These are phyloP conservation scores for Fusarium sp. DNA, from an alignment of 2,329 filamentous ascomycete genomes.

Conservation along the genomic window DNA sequence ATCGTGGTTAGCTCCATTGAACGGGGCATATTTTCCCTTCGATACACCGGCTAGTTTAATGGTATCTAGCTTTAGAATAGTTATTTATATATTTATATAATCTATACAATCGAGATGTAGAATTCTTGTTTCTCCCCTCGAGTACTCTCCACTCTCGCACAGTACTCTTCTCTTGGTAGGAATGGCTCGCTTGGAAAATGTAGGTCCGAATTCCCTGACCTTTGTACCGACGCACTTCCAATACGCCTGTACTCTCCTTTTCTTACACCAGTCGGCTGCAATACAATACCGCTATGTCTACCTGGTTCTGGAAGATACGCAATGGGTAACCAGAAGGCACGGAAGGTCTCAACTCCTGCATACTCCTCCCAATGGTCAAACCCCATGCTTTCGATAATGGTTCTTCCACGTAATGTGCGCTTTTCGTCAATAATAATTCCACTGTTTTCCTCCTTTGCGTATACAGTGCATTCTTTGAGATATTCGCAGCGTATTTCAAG, in stretches of 20 bases:
- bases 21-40: slow-evolving; percentile 42
- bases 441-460: neutral
- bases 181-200: neutral
- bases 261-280: neutral
- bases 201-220: neutral
- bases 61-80: too few relatives aligned
- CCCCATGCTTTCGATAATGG: neutral
- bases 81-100: too few relatives aligned
- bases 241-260: neutral
- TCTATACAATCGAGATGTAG: neutral
- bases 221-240: neutral
- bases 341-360: neutral
- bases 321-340: neutral
- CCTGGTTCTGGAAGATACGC: neutral
- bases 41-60: slow-evolving; percentile 7
- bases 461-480: neutral
- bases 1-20: slow-evolving; percentile 65
- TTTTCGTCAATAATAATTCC: neutral
- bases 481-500: neutral
- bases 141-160: neutral
- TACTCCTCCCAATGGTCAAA: neutral
- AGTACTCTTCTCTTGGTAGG: neutral
- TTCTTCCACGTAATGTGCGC: neutral
- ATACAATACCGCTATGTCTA: neutral
- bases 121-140: rapidly evolving